phyloP scores from a whole-genome alignment of 805 yeast species.

The Metschnikowia reukaufii region DNA sequence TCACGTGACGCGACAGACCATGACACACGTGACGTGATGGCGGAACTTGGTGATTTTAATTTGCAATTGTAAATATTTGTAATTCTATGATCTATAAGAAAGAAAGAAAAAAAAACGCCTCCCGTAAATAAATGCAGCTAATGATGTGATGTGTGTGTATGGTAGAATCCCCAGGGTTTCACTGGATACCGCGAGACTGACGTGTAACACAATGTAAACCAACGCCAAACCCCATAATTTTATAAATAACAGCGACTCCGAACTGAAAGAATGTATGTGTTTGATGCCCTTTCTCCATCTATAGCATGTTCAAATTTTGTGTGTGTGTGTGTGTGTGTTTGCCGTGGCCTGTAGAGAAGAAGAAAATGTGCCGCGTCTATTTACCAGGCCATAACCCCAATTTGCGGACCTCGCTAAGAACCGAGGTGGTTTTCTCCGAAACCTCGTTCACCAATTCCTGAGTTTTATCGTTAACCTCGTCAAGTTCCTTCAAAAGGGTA shows the following conservation, averaged over 20 bases:
- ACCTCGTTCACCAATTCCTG: constrained; percentile 20
- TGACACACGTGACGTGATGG: no score
- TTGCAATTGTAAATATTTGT: background rate
- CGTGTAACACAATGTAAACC: no score
- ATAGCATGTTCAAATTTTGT: no score
- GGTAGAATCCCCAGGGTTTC: background rate
- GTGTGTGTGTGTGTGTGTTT: background rate
- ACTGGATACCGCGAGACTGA: background rate
- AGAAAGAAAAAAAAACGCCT: constrained; percentile 2
- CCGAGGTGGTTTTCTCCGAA: constrained; percentile 18
- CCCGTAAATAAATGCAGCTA: constrained; percentile 6
- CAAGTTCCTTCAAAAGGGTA: constrained; percentile 28
- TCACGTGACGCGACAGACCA: constrained; percentile 5
- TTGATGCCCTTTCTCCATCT: no score
- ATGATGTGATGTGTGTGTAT: background rate
- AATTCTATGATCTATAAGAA: background rate
- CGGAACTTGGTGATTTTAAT: no score
- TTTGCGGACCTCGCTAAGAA: constrained; percentile 21
- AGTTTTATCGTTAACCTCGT: constrained; percentile 25
- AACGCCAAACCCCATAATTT: background rate
- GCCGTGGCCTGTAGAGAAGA: background rate
- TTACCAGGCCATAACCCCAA: constrained; percentile 19
- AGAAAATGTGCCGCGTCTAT: background rate
- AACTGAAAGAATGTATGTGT: background rate
- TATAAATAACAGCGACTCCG: background rate